phyloP scores from a whole-genome alignment of 345 rosid species.

The Gossypium australe region DNA sequence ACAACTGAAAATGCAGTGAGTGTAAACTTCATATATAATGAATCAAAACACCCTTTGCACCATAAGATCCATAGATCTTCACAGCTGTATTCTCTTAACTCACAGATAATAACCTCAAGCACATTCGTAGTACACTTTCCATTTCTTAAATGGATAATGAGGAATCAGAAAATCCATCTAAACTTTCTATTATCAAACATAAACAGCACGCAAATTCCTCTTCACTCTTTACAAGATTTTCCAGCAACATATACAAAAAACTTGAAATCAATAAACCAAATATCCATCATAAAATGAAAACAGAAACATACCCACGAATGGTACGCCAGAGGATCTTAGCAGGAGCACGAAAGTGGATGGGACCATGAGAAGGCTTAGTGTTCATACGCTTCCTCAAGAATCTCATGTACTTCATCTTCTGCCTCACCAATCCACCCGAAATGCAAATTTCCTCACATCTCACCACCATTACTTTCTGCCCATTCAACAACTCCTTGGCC shows the following conservation, averaged over 20 bases:
- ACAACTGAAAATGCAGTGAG: too few species aligned
- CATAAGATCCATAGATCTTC: background rate
- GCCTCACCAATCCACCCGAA: constrained; percentile 80
- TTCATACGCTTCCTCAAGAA: constrained; percentile 93
- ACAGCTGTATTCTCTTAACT: too few species aligned
- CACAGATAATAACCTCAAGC: too few species aligned
- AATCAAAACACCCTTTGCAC: background rate
- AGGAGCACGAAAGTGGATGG: constrained; percentile 89
- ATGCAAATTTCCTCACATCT: constrained; percentile 83
- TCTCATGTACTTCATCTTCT: constrained; percentile 85
- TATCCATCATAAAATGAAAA: too few species aligned
- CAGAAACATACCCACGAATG: constrained; percentile 54
- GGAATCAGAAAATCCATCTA: background rate
- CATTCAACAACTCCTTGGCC: constrained; percentile 81
- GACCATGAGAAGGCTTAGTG: constrained; percentile 93
- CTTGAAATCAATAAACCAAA: background rate
- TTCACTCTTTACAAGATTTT: background rate
- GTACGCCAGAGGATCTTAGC: constrained; percentile 93
- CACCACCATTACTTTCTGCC: constrained; percentile 78
- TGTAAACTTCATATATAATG: background rate
- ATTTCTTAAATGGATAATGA: too few species aligned
- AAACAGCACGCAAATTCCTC: background rate
- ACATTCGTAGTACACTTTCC: too few species aligned
- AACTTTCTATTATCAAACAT: background rate
- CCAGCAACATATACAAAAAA: background rate